Percentiles rank a stretch among this genome's conserved stretches.
These are phyloP conservation scores for Pythium volutum DNA, from an alignment of 352 stramenopile species.

Conservation along the genomic window DNA sequence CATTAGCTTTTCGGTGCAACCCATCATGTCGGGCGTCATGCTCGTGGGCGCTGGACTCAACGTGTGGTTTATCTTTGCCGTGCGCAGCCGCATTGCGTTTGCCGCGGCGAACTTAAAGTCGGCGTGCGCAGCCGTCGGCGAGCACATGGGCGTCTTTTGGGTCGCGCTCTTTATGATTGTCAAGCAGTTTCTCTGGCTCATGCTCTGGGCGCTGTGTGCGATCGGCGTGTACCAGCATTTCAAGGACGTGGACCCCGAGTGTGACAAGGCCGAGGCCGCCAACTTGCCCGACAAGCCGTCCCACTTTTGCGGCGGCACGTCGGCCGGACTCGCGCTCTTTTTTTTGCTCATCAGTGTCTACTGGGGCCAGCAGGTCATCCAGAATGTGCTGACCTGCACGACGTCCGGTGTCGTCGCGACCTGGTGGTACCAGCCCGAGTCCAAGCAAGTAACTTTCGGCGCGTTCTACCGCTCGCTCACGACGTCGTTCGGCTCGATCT, in stretches of 20 bases:
- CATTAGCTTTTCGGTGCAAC: slow-evolving; percentile 58
- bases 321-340: slow-evolving; percentile 62
- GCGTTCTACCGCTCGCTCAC: slow-evolving; percentile 80
- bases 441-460: slow-evolving; percentile 52
- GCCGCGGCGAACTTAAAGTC: slow-evolving; percentile 77
- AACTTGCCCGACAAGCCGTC: neutral
- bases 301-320: slow-evolving; percentile 57
- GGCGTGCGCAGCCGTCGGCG: slow-evolving; percentile 52
- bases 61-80: slow-evolving; percentile 79
- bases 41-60: slow-evolving; percentile 64
- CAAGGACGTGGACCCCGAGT: slow-evolving; percentile 59
- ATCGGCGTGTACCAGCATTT: slow-evolving; percentile 78
- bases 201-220: slow-evolving; percentile 61
- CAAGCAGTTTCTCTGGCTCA: slow-evolving; percentile 72
- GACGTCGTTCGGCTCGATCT: slow-evolving; percentile 87
- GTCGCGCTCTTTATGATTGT: slow-evolving; percentile 67
- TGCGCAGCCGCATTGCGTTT: slow-evolving; percentile 81
- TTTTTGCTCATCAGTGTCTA: slow-evolving; percentile 84
- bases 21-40: slow-evolving; percentile 57
- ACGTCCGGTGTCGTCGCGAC: slow-evolving; percentile 74
- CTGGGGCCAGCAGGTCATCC: slow-evolving; percentile 81
- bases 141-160: slow-evolving; percentile 59
- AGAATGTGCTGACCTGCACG: slow-evolving; percentile 84
- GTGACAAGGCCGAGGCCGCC: slow-evolving; percentile 39
- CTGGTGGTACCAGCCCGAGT: slow-evolving; percentile 80